Evolutionary conservation across 805 yeast genomes (phyloP).

Genomic region (Pichia deserticola): DNA sequence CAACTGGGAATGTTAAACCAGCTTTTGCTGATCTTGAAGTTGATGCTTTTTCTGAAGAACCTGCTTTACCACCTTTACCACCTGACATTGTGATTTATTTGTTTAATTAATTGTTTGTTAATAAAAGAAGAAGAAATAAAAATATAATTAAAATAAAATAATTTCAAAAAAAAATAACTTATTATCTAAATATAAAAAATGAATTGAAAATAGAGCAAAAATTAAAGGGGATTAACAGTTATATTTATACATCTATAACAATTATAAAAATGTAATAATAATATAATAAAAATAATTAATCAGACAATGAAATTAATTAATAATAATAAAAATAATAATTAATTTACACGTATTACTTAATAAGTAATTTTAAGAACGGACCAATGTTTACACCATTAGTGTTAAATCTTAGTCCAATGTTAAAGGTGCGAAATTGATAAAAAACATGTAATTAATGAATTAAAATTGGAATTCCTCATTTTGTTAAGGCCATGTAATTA

Average conservation of each 20-base stretch:
- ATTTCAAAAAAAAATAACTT: not conserved
- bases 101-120: not conserved
- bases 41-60: constrained; percentile 89
- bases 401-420: constrained; percentile 16
- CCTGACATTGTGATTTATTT: constrained; percentile 40
- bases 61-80: constrained; percentile 91
- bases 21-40: constrained; percentile 98
- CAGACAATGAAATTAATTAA: not conserved
- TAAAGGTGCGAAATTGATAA: constrained; percentile 7
- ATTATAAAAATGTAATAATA: not conserved
- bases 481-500: constrained; percentile 10
- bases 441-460: not conserved
- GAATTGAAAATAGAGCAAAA: not conserved
- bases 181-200: too few relatives aligned
- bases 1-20: constrained; percentile 98
- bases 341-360: too few relatives aligned
- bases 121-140: not conserved
- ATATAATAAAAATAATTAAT: too few relatives aligned
- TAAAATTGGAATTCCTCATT: not conserved
- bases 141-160: not conserved
- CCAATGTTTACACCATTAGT: constrained; percentile 12
- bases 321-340: not conserved
- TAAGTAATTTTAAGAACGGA: constrained; percentile 4
- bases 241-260: not conserved
- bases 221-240: not conserved